Conservation (phyloP, 78 protist genomes). For the Planoprotostelium fungivorum region DNA sequence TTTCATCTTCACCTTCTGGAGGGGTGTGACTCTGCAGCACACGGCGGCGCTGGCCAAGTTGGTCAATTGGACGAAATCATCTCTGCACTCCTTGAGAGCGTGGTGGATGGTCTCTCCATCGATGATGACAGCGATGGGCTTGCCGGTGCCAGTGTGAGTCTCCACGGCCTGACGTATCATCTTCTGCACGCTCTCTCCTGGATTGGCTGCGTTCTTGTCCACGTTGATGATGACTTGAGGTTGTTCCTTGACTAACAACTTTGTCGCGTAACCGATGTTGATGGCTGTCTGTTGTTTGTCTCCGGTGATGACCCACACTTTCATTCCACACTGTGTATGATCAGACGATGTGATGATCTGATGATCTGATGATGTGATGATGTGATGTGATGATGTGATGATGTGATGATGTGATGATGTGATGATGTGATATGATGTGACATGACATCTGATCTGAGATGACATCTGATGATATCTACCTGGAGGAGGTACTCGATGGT, state of each 20-base stretch:
- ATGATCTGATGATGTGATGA: too few relatives aligned
- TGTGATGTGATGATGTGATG: too few relatives aligned
- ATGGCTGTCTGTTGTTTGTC: conserved; percentile 87
- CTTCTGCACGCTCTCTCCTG: conserved; percentile 4
- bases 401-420: too few relatives aligned
- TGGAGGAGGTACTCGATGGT: conserved; percentile 45
- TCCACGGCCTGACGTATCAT: conserved; percentile 3
- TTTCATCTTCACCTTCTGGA: conserved; percentile 69
- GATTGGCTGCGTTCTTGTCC: background rate
- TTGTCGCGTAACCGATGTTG: conserved; percentile 67
- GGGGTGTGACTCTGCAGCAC: conserved; percentile 87
- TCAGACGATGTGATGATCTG: too few relatives aligned
- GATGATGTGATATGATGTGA: too few relatives aligned
- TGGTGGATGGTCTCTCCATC: conserved; percentile 38
- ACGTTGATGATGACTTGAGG: background rate
- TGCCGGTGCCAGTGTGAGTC: background rate
- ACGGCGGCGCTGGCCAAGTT: conserved; percentile 67
- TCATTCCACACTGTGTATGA: conserved; percentile 71
- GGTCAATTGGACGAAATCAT: conserved; percentile 68
- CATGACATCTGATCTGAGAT: background rate
- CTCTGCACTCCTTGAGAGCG: conserved; percentile 33
- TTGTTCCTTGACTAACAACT: conserved; percentile 21
- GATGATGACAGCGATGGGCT: conserved; percentile 30
- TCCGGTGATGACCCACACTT: conserved; percentile 82
- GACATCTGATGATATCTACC: conserved; percentile 28